Percentiles rank a stretch among this genome's conserved stretches.
Conservation (phyloP, 768 basidiomycete species). For the Boletus pseudopeckii region DNA sequence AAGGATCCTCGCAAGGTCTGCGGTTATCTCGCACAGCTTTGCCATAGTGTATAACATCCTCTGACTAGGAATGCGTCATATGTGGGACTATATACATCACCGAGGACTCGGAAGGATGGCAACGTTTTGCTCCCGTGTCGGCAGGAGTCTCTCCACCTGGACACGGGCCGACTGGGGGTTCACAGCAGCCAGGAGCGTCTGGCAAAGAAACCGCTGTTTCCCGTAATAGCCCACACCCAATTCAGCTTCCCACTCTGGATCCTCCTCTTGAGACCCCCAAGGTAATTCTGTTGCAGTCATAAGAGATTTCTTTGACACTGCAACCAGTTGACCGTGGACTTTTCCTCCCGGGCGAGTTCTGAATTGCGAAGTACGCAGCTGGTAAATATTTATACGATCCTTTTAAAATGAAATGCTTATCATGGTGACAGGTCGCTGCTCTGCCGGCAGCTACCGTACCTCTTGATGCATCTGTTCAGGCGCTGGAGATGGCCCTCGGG, state of each 20-base stretch:
- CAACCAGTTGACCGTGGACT: slow-evolving; percentile 21
- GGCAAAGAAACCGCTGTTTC: slow-evolving; percentile 13
- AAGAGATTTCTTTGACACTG: slow-evolving; percentile 2
- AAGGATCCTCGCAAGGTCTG: slow-evolving; percentile 67
- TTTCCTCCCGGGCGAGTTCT: slow-evolving; percentile 10
- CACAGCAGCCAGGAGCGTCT: slow-evolving; percentile 6
- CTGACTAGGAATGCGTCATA: slow-evolving; percentile 71
- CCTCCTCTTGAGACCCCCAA: slow-evolving; percentile 27
- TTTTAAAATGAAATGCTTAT: slow-evolving; percentile 3
- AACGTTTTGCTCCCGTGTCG: slow-evolving; percentile 38
- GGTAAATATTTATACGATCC: slow-evolving; percentile 3
- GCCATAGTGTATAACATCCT: slow-evolving; percentile 1
- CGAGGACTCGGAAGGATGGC: slow-evolving; percentile 52
- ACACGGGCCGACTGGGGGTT: not conserved
- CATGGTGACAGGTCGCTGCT: slow-evolving; percentile 14
- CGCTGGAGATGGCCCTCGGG: slow-evolving; percentile 53
- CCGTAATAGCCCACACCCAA: slow-evolving; percentile 27
- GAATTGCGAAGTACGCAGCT: slow-evolving; percentile 19
- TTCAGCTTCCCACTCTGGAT: slow-evolving; percentile 34
- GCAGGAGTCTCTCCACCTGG: slow-evolving; percentile 6
- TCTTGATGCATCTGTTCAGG: slow-evolving; percentile 35
- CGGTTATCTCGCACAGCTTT: slow-evolving; percentile 1
- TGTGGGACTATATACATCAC: slow-evolving; percentile 62
- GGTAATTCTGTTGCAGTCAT: slow-evolving; percentile 17
- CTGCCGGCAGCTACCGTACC: slow-evolving; percentile 9